Evolutionary conservation across 306 rosid genomes (phyloP), one percentile per base, ranked within the genome.

Genomic region (Comarum palustre): DNA sequence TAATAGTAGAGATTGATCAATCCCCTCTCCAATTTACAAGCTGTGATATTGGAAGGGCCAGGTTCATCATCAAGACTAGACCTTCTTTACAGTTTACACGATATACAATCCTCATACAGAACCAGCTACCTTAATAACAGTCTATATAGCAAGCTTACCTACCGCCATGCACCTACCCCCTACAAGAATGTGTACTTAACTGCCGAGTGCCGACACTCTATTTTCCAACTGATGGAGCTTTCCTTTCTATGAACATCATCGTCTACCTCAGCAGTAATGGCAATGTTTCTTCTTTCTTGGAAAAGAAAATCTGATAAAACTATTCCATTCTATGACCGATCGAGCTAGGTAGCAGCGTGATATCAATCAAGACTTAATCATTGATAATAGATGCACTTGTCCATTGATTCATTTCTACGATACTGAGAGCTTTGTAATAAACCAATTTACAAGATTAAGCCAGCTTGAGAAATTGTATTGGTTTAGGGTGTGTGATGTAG

Each of bases 61-160:
- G 8, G 22, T 39, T 2, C 3, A 8, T 51, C 25, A 17, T n/a
- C 11, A n/a, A 51, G 20, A 6, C 12, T 0, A 50, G 57, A 2
- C 57, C 0, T 50, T 19, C 4, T 50, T 50, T 19, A 16, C 55
- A 9, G 4, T 50, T 50, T 19, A 16, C 55, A 9, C 24, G 24
- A 51, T 7, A 25, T 51, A 9, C 59, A 20, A 2, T 20, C 15
- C 25, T 20, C 24, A 8, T 24, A 24, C 8, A 6, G 16, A 68
- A 67, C 69, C 79, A 76, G 39, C 75, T 1, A 73, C 77, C 81
- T 83, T 6, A 57, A 42, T 2, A 27, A 19, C 24, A 41, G n/a
- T 1, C 66, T 60, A 5, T 60, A 5, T 2, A 54, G 13, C 14
- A 5, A 50, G 55, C 61, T 22, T 20, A 59, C 12, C 62, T 55